Base-by-base conservation (phyloP, 371 early-diverging fungal genomes). In the Scutellospora calospora region DNA sequence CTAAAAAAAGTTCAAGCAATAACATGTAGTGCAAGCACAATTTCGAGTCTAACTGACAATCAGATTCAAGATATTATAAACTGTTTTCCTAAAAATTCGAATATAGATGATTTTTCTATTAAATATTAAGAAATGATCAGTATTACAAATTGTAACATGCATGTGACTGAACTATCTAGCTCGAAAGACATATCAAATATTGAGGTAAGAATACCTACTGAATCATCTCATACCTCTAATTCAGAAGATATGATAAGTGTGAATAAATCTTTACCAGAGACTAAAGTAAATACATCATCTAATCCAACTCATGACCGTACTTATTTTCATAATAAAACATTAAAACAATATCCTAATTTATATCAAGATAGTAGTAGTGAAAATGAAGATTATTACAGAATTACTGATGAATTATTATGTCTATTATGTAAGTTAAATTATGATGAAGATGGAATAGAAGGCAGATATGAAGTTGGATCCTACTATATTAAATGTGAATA, bases 371-470 rank as follows among this genome's bases (percentile, higher is more conserved):
- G 18, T 38, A 75, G 31, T 57, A 33, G 20, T 57, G 59, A 75
- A 75, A 75, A 75, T 57, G 18, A 49, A 31, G 59, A 75, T 75
- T 75, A 75, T 57, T 75, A 75, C 35, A 57, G 75, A 75, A 75
- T 71, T 75, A 57, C 11, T 57, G 59, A 35, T 59, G 57, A 75
- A n/a, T n/a, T 59, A 57, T 75, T 31, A 75, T 75, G 76, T 33
- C 38, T 33, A 20, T 59, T 75, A 75, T 75, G 76, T 33, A 75
- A 75, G 38, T 75, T 75, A 75, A 49, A 59, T 41, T 18, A 72
- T 72, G 57, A 57, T 55, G 76, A 75, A 33, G 20, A 59, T 49
- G 59, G 31, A 12, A 75, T 75, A 75, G 35, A 75, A 38, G 59
- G 59, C n/a, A 35, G 22, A 59, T 75, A 75, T 75, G 3, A 75